Conservation (phyloP, 108 stramenopile species). For the Hondaea fermentalgiana region DNA sequence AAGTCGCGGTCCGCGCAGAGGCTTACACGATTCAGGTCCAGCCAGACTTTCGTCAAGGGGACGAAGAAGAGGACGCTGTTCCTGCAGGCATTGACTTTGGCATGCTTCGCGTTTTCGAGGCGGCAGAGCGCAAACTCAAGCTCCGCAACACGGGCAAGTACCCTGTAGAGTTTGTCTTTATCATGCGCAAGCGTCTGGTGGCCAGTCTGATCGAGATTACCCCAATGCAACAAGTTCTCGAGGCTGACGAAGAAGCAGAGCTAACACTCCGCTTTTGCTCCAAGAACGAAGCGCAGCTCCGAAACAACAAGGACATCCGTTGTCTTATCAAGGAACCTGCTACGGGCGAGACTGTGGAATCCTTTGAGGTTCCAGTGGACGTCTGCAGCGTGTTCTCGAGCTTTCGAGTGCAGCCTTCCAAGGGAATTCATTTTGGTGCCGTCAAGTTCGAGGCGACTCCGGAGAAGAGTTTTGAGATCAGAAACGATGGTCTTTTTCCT, state of each 20-base stretch:
- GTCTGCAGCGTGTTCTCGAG: constrained; percentile 29
- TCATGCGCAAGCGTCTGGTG: constrained; percentile 14
- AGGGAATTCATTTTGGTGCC: constrained; percentile 50
- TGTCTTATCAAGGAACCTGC: constrained; percentile 45
- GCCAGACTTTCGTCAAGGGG: constrained; percentile 35
- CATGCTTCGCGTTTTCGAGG: constrained; percentile 40
- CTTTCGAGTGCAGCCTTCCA: constrained; percentile 42
- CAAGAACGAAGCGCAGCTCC: constrained; percentile 28
- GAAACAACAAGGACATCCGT: constrained; percentile 42
- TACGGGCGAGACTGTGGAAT: constrained; percentile 51
- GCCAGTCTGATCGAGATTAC: constrained; percentile 27
- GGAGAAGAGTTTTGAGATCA: constrained; percentile 34
- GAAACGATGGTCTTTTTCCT: constrained; percentile 50
- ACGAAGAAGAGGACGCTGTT: constrained; percentile 14
- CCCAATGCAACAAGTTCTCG: constrained; percentile 33
- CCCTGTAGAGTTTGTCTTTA: constrained; percentile 37
- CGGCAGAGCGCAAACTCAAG: constrained; percentile 20
- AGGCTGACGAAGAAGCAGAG: constrained; percentile 33
- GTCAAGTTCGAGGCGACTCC: constrained; percentile 40
- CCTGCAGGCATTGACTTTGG: constrained; percentile 42
- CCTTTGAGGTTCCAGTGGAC: constrained; percentile 33
- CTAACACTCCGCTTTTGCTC: constrained; percentile 37
- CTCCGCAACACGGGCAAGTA: constrained; percentile 53
- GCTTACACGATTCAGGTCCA: constrained; percentile 46
- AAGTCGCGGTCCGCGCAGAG: constrained; percentile 41